Evolutionary conservation across 108 stramenopile species (phyloP).

Genomic region (Pseudonitzschia delicatissima): DNA sequence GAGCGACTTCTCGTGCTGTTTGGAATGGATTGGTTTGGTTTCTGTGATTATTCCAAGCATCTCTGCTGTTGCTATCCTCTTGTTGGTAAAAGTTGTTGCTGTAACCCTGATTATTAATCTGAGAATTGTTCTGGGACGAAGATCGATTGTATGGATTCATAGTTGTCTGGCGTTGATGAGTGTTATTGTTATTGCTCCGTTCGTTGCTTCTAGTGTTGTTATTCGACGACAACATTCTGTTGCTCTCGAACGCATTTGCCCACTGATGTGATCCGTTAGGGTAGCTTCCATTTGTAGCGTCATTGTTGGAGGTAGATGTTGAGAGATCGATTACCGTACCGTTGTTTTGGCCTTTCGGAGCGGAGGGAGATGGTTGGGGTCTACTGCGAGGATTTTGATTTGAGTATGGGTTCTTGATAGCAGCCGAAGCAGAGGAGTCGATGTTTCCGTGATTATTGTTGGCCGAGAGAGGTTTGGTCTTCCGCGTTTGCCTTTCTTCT

Average conservation of each 20-base stretch:
- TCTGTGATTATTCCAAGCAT: slow-evolving; percentile 28
- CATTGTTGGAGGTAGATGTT: too few species aligned
- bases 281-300: too few species aligned
- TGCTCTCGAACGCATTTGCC: too few species aligned
- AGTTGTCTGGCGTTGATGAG: background rate
- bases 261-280: too few species aligned
- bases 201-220: background rate
- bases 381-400: background rate
- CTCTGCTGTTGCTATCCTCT: background rate
- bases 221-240: too few species aligned
- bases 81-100: slow-evolving; percentile 14
- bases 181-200: background rate
- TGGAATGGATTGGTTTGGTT: slow-evolving; percentile 64
- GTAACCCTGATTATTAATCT: background rate
- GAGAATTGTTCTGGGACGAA: background rate
- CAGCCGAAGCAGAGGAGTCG: background rate
- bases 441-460: background rate
- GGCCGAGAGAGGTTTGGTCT: background rate
- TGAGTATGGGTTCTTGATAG: background rate
- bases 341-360: too few species aligned
- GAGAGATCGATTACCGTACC: too few species aligned
- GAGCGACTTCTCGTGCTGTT: slow-evolving; percentile 51
- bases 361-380: background rate
- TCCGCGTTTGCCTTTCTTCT: too few species aligned
- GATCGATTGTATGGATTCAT: background rate